Conservation (phyloP, 208 protist species). For the Trypanosoma platydactyli region DNA sequence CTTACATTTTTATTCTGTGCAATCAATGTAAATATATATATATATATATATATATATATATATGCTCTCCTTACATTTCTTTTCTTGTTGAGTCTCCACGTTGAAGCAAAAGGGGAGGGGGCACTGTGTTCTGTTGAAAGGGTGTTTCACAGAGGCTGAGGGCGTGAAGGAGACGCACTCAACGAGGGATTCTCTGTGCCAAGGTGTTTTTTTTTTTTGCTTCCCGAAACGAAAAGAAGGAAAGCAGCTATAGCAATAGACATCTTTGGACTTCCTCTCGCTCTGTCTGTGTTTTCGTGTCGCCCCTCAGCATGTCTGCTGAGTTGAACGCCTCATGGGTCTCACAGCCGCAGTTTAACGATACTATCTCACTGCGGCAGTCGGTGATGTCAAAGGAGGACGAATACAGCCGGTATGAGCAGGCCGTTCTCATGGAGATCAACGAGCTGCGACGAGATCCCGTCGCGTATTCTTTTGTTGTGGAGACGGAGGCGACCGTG, state of each 20-base stretch:
- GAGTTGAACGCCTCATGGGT: no score
- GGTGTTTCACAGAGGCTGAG: slow-evolving; percentile 1
- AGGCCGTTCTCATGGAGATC: slow-evolving; percentile 59
- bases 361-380: slow-evolving; percentile 38
- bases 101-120: no score
- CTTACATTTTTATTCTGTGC: no score
- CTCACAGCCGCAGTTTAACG: slow-evolving; percentile 31
- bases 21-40: no score
- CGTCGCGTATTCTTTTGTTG: slow-evolving; percentile 49
- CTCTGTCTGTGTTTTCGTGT: no score
- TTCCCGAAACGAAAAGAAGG: no score
- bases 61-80: not conserved
- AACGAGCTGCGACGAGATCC: slow-evolving; percentile 68
- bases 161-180: not conserved
- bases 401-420: slow-evolving; percentile 62
- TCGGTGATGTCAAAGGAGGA: slow-evolving; percentile 58
- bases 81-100: slow-evolving; percentile 1
- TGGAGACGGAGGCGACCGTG: slow-evolving; percentile 62
- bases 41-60: no score
- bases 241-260: not conserved
- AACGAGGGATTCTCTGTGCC: no score
- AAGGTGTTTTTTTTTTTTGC: no score
- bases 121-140: slow-evolving; percentile 5
- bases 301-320: no score
- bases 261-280: no score